Percentiles rank a stretch among this genome's conserved stretches.
These are phyloP conservation scores for Amanita pseudoporphyria DNA, from an alignment of 768 basidiomycete species.

Conservation along the genomic window DNA sequence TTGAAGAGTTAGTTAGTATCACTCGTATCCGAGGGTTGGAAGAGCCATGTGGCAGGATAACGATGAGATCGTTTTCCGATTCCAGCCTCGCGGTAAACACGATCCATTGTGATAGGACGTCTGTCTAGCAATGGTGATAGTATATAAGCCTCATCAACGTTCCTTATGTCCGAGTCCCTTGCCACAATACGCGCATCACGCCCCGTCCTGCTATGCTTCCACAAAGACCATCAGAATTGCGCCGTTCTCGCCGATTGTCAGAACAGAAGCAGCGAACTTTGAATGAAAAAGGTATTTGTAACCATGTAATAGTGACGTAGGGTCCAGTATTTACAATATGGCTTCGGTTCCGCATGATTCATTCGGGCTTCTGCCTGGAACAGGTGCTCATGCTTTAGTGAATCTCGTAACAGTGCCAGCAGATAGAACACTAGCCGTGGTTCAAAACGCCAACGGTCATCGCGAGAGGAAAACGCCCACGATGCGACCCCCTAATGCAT, in stretches of 20 bases:
- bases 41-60: neutral
- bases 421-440: no score
- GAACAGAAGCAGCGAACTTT: conserved; percentile 14
- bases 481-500: conserved; percentile 66
- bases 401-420: neutral
- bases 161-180: neutral
- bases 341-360: neutral
- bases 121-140: neutral
- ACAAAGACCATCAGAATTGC: conserved; percentile 6
- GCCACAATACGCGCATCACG: neutral
- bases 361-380: neutral
- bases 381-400: neutral
- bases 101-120: conserved; percentile 28
- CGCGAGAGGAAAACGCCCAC: conserved; percentile 36
- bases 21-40: neutral
- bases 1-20: neutral
- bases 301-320: neutral
- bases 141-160: neutral
- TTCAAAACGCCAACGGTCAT: neutral
- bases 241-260: conserved; percentile 36
- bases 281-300: conserved; percentile 1
- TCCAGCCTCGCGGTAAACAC: conserved; percentile 25
- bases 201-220: neutral
- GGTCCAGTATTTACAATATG: neutral
- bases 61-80: neutral